Base-by-base conservation (phyloP, 305 asterid species). In the Nicotiana rustica region DNA sequence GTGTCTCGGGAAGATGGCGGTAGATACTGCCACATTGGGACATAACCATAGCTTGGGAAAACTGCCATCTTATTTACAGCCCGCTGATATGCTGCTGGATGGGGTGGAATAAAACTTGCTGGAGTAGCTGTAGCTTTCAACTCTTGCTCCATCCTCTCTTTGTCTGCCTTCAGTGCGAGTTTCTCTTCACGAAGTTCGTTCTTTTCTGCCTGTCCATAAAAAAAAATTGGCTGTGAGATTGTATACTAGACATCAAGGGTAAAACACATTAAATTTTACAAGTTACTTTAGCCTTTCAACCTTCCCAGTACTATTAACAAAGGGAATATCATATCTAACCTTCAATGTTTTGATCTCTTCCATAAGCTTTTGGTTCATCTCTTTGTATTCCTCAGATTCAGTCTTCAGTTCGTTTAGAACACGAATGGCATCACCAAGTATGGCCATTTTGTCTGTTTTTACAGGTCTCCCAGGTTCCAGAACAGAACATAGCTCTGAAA, bases 121-220 rank as follows among this genome's bases (percentile, higher is more conserved):
- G 91, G 92, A 83, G 83, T 81, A 33, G 86, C 66, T 85, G 84
- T 82, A 80, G 86, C 82, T 84, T 92, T 92, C 86, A 95, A 41
- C 81, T 95, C 96, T 80, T 89, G 97, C 88, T 95, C 97, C 47
- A 91, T 89, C 87, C 88, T 90, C 82, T 95, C 97, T 84, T 91
- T 92, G 31, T 93, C 96, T 18, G 92, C 86, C 87, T 91, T 92
- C 10, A 95, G 92, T 85, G 85, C 86, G 64, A 86, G 83, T 88
- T 93, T 93, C 96, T 95, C 97, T 83, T 91, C 97, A 35, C 97
- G 95, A 41, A 95, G 97, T 82, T 95, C 97, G 29, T 92, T 90
- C 87, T 93, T 93, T 84, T 94, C 98, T 1, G 90, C 92, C 98
- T 94, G 83, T 86, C 81, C 69, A 38, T 41, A 66, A 73, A 15